Percentiles rank a stretch among this genome's conserved stretches.
Conservation (phyloP, 768 basidiomycete genomes). For the Leccinum subgranulosum region DNA sequence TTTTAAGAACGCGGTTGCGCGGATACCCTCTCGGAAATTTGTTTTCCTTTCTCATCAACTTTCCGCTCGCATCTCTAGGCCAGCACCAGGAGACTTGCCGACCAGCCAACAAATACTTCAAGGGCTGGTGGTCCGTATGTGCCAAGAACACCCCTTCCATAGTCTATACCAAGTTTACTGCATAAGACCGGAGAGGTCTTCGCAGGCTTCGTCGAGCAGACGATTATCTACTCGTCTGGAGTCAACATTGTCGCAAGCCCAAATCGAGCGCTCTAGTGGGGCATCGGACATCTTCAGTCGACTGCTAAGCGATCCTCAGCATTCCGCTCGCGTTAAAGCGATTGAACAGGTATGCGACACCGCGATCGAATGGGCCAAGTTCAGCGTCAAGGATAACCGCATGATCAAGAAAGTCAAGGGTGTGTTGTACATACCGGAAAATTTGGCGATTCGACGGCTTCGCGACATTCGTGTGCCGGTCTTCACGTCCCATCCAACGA, state of each 20-base stretch:
- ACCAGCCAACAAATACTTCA: slow-evolving; percentile 60
- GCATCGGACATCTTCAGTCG: slow-evolving; percentile 60
- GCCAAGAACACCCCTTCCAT: slow-evolving; percentile 91
- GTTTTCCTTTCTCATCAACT: slow-evolving; percentile 93
- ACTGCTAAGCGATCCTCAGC: slow-evolving; percentile 42
- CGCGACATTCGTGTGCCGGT: slow-evolving; percentile 71
- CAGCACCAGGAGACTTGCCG: slow-evolving; percentile 26
- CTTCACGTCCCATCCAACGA: slow-evolving; percentile 64
- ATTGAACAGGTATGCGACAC: slow-evolving; percentile 63
- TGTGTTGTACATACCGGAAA: slow-evolving; percentile 42
- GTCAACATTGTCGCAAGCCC: slow-evolving; percentile 35
- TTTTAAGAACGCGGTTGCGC: slow-evolving; percentile 45
- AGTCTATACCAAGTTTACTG: slow-evolving; percentile 88
- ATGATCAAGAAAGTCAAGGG: slow-evolving; percentile 23
- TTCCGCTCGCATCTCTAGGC: slow-evolving; percentile 75
- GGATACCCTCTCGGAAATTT: slow-evolving; percentile 84
- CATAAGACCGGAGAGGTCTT: slow-evolving; percentile 42
- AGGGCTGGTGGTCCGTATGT: slow-evolving; percentile 68
- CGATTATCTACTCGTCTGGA: slow-evolving; percentile 48
- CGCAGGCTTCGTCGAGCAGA: slow-evolving; percentile 24
- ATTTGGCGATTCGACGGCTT: slow-evolving; percentile 46
- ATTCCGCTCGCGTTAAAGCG: slow-evolving; percentile 41
- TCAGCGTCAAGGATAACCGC: slow-evolving; percentile 42
- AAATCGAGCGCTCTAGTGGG: slow-evolving; percentile 59
- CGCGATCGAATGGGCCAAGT: slow-evolving; percentile 72